These are phyloP conservation scores for Fusarium anthophilum DNA, from an alignment of 2,329 filamentous ascomycete genomes.

Conservation along the genomic window DNA sequence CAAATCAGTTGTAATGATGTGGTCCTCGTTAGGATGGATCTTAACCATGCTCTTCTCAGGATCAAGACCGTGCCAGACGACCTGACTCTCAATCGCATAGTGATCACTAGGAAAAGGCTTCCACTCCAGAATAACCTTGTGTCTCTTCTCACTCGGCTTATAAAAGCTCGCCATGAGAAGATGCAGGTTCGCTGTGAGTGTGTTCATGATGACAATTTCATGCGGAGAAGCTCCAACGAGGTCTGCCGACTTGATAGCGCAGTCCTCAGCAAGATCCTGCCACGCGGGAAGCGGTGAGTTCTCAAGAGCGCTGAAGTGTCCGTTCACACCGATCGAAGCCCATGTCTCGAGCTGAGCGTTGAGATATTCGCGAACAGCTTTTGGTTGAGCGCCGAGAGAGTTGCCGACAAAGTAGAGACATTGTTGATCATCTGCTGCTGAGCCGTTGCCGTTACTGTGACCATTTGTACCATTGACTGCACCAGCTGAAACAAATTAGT, in stretches of 20 bases:
- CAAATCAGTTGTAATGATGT: slow-evolving; percentile 74
- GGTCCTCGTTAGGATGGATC: slow-evolving; percentile 69
- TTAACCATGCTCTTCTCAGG: slow-evolving; percentile 76
- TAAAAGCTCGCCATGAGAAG: slow-evolving; percentile 88
- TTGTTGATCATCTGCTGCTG: slow-evolving; percentile 44
- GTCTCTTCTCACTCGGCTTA: slow-evolving; percentile 67
- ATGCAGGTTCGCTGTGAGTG: slow-evolving; percentile 83
- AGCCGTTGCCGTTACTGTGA: slow-evolving; percentile 31
- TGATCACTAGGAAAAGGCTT: slow-evolving; percentile 90
- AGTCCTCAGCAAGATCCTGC: slow-evolving; percentile 81
- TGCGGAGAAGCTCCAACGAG: slow-evolving; percentile 77
- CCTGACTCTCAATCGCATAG: slow-evolving; percentile 86
- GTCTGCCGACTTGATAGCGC: slow-evolving; percentile 73
- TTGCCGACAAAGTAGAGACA: slow-evolving; percentile 88
- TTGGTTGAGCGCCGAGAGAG: slow-evolving; percentile 86
- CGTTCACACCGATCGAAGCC: slow-evolving; percentile 84
- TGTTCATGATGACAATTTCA: slow-evolving; percentile 91
- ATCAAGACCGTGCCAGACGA: slow-evolving; percentile 74
- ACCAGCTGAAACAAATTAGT: slow-evolving; percentile 8
- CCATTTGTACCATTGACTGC: slow-evolving; percentile 25
- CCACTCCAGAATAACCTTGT: slow-evolving; percentile 89
- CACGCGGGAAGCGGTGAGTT: slow-evolving; percentile 76
- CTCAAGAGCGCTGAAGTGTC: slow-evolving; percentile 77
- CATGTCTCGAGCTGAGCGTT: slow-evolving; percentile 82
- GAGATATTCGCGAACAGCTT: slow-evolving; percentile 70